Evolutionary conservation across 768 basidiomycete species (phyloP).

Genomic region (Tubosaeta brunneosetosa): DNA sequence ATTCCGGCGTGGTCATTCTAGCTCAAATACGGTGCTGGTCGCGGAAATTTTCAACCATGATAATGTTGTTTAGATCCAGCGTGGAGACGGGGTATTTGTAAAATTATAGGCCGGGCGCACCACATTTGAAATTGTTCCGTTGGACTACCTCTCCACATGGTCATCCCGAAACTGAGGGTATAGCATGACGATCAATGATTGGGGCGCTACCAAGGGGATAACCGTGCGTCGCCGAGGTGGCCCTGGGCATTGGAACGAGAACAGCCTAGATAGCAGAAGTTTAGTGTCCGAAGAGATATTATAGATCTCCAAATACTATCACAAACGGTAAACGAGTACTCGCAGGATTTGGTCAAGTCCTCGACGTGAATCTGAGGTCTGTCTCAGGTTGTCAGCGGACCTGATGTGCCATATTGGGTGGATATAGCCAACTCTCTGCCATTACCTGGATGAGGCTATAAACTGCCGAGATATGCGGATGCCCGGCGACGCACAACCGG

Average conservation of each 20-base stretch:
- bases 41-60: background rate
- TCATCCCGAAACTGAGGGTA: too few species aligned
- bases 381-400: conserved; percentile 59
- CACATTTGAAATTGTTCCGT: background rate
- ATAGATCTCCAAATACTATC: background rate
- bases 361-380: conserved; percentile 55
- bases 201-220: background rate
- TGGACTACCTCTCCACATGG: too few species aligned
- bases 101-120: background rate
- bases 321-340: conserved; percentile 28
- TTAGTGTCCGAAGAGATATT: background rate
- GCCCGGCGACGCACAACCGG: too few species aligned
- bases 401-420: conserved; percentile 35
- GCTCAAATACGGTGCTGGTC: background rate
- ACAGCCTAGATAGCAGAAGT: background rate
- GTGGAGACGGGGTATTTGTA: background rate
- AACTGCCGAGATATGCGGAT: conserved; percentile 13
- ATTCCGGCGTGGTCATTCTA: background rate
- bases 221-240: background rate
- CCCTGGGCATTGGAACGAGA: background rate
- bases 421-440: conserved; percentile 11
- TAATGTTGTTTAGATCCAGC: background rate
- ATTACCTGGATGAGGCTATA: conserved; percentile 59
- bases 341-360: conserved; percentile 45
- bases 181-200: background rate